Percentiles rank a stretch among this genome's conserved stretches.
phyloP scores from a whole-genome alignment of 2,329 filamentous ascomycete species.

The Colletotrichum paranaense region DNA sequence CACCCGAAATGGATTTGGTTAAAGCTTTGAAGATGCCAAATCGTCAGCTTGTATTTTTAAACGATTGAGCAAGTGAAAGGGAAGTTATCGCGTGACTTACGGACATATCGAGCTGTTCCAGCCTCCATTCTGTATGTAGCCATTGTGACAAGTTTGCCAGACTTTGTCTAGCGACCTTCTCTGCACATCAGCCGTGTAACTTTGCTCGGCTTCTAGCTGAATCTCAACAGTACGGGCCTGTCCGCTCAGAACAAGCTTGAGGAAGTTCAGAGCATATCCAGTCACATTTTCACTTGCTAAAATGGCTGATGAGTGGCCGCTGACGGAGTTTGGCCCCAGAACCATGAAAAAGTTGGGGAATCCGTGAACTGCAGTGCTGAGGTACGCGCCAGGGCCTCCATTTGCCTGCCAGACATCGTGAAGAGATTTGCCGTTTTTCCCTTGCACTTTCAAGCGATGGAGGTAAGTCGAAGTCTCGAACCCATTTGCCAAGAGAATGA shows the following conservation, averaged over 20 bases:
- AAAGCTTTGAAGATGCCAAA: not conserved
- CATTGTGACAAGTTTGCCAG: not conserved
- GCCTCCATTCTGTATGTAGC: not conserved
- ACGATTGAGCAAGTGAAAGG: not conserved
- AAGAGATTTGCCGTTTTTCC: slow-evolving; percentile 51
- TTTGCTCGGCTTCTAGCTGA: not conserved
- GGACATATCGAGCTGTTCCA: slow-evolving; percentile 10
- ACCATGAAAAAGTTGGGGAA: slow-evolving; percentile 76
- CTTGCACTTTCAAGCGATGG: slow-evolving; percentile 59
- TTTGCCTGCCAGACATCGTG: slow-evolving; percentile 61
- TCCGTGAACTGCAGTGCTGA: slow-evolving; percentile 65
- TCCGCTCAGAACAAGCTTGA: not conserved
- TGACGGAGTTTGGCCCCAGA: slow-evolving; percentile 70
- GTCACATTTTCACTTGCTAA: slow-evolving; percentile 65
- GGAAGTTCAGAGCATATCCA: not conserved
- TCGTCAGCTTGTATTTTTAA: not conserved
- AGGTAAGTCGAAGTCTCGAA: slow-evolving; percentile 67
- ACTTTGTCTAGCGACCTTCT: slow-evolving; percentile 7
- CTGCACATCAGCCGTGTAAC: slow-evolving; percentile 3
- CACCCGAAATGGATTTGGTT: not conserved
- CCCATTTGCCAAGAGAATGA: slow-evolving; percentile 71
- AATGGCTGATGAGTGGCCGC: slow-evolving; percentile 71
- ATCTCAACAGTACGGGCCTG: not conserved
- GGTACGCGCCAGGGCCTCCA: slow-evolving; percentile 70
- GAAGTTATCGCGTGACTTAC: not conserved